These are phyloP conservation scores for Monosporascus sp. DNA, from an alignment of 2,329 filamentous ascomycete species.

Conservation along the genomic window DNA sequence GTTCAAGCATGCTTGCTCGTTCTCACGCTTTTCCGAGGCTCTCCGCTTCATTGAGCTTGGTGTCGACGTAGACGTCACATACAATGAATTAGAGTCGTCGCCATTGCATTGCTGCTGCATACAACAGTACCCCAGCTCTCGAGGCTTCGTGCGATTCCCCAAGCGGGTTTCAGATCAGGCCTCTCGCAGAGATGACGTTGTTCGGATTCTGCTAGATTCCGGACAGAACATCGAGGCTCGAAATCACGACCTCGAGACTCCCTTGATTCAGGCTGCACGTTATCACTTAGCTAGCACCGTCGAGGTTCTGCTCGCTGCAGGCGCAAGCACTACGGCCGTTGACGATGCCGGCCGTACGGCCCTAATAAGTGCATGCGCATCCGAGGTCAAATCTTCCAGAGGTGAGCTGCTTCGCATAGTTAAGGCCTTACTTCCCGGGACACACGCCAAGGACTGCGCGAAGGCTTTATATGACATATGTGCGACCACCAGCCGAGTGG, in stretches of 20 bases:
- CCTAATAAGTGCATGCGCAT: slow-evolving; percentile 1
- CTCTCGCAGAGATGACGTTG: background rate
- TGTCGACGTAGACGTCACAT: slow-evolving; percentile 1
- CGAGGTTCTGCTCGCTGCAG: slow-evolving; percentile 3
- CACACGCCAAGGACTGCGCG: background rate
- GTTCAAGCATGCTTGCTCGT: slow-evolving; percentile 12
- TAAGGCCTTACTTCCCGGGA: slow-evolving; percentile 1
- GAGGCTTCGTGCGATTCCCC: background rate
- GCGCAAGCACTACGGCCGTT: slow-evolving; percentile 1
- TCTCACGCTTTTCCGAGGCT: slow-evolving; percentile 13
- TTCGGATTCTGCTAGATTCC: slow-evolving; percentile 3
- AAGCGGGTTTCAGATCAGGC: slow-evolving; percentile 1
- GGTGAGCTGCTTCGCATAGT: slow-evolving; percentile 1
- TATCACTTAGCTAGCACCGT: background rate
- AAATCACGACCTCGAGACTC: background rate
- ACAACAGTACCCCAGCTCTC: background rate
- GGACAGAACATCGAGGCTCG: slow-evolving; percentile 5
- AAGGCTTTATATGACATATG: background rate
- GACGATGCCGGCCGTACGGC: background rate
- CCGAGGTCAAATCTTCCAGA: background rate
- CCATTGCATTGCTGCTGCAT: slow-evolving; percentile 3
- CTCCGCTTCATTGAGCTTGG: slow-evolving; percentile 16
- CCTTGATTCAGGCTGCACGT: slow-evolving; percentile 4
- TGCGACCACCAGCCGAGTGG: background rate
- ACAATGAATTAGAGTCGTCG: background rate